phyloP scores from a whole-genome alignment of 2,329 filamentous ascomycete genomes.

The Ceratocystis colombiana region DNA sequence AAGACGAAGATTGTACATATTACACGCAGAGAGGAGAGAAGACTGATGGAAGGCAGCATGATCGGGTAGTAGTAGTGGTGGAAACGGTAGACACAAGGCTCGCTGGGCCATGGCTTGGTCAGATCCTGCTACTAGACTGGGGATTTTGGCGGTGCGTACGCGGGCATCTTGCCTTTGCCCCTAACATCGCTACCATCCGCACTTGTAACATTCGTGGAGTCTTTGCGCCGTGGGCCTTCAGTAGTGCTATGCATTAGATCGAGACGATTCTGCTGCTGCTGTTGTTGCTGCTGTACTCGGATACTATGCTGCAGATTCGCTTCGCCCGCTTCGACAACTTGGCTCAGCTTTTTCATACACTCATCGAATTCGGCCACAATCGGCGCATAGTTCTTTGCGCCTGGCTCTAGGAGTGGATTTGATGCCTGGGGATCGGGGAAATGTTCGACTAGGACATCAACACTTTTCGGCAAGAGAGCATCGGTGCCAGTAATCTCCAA shows the following conservation, averaged over 20 bases:
- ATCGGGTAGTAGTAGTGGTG: too few relatives aligned
- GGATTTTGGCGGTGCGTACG: not conserved
- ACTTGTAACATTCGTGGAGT: slow-evolving; percentile 23
- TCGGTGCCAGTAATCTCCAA: slow-evolving; percentile 20
- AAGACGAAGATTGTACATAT: not conserved
- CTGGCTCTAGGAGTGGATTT: slow-evolving; percentile 27
- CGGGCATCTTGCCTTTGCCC: slow-evolving; percentile 9
- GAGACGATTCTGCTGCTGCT: slow-evolving; percentile 19
- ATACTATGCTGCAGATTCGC: slow-evolving; percentile 34
- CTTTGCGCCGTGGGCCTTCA: not conserved
- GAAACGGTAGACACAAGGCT: too few relatives aligned
- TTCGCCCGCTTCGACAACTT: slow-evolving; percentile 44
- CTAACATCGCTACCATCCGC: not conserved
- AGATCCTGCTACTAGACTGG: not conserved
- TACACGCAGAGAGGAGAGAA: not conserved
- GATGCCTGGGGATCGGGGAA: slow-evolving; percentile 18
- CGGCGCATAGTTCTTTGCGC: slow-evolving; percentile 38
- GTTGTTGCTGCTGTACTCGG: slow-evolving; percentile 22
- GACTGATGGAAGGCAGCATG: not conserved
- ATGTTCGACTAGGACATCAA: slow-evolving; percentile 1
- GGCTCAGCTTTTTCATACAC: slow-evolving; percentile 46
- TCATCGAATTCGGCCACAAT: slow-evolving; percentile 49
- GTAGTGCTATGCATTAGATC: slow-evolving; percentile 1
- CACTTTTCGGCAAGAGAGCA: slow-evolving; percentile 1
- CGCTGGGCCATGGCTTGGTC: too few relatives aligned